Conservation (phyloP, 257 asterid genomes). For the Hygrophila difformis region DNA sequence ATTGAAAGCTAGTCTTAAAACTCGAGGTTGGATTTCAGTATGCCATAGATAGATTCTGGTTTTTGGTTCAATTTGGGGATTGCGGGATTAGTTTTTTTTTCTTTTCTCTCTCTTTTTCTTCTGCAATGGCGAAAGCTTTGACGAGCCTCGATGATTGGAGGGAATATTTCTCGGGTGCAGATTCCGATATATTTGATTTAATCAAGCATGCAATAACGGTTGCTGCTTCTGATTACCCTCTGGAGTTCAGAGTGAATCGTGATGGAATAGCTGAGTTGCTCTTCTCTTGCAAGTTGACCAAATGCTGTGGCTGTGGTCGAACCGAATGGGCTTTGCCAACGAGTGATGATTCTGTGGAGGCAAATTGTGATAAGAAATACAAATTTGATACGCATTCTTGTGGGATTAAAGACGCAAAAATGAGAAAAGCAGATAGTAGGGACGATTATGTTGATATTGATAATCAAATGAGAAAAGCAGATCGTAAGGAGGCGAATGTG, state of each 20-base stretch:
- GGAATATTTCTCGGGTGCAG: constrained; percentile 29
- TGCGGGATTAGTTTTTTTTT: constrained; percentile 8
- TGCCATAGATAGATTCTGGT: too few relatives aligned
- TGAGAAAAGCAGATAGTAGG: constrained; percentile 23
- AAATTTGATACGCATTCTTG: constrained; percentile 16
- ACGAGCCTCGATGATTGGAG: constrained; percentile 37
- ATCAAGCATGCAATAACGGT: constrained; percentile 41
- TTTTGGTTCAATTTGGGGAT: too few relatives aligned
- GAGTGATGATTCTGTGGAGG: constrained; percentile 4
- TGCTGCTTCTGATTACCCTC: constrained; percentile 43
- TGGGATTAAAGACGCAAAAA: constrained; percentile 23
- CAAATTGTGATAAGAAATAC: constrained; percentile 7
- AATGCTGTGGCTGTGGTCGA: constrained; percentile 20
- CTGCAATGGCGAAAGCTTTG: constrained; percentile 23
- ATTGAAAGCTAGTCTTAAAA: too few relatives aligned
- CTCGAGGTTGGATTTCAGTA: too few relatives aligned
- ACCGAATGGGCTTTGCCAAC: constrained; percentile 17
- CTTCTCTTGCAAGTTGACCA: constrained; percentile 23
- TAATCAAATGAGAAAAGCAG: constrained; percentile 19
- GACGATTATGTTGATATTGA: constrained; percentile 7
- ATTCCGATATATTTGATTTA: constrained; percentile 26
- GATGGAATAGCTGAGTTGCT: constrained; percentile 38
- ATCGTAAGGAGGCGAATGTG: constrained; percentile 14
- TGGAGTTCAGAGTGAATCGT: constrained; percentile 33
- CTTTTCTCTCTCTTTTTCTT: too few relatives aligned